phyloP scores from a whole-genome alignment of 106 monocot species.

The Triglochin maritima region DNA sequence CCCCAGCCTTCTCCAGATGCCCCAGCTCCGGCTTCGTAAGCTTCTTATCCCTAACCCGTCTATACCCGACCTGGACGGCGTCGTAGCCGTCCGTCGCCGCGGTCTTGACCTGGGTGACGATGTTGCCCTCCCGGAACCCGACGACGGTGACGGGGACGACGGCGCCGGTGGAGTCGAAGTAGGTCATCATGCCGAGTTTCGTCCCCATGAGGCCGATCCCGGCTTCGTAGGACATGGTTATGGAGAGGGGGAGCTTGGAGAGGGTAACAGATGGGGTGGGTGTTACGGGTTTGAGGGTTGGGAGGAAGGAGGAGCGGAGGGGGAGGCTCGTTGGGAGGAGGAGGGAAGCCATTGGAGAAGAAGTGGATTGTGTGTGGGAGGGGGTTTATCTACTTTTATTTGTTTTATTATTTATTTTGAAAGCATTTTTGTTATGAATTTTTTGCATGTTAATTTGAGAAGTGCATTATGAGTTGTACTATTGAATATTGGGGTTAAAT shows the following conservation, averaged over 20 bases:
- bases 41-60: constrained; percentile 75
- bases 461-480: no score
- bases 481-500: no score
- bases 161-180: constrained; percentile 69
- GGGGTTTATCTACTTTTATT: no score
- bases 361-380: not conserved
- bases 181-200: constrained; percentile 96
- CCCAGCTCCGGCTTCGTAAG: constrained; percentile 87
- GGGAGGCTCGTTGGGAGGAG: not conserved
- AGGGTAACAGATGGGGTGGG: not conserved
- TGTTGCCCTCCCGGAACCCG: constrained; percentile 94
- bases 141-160: constrained; percentile 90
- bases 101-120: constrained; percentile 94
- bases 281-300: not conserved
- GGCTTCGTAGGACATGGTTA: constrained; percentile 58
- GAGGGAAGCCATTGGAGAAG: constrained; percentile 1
- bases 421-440: no score
- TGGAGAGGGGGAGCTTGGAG: constrained; percentile 7
- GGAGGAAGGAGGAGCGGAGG: constrained; percentile 10
- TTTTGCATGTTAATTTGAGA: no score
- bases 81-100: constrained; percentile 88
- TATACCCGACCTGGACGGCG: constrained; percentile 86
- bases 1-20: constrained; percentile 75
- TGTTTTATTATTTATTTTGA: no score
- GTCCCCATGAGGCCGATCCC: constrained; percentile 91